Percentiles rank a stretch among this genome's conserved stretches.
Evolutionary conservation across 306 rosid species (phyloP).

Genomic region (Castanea crenata): DNA sequence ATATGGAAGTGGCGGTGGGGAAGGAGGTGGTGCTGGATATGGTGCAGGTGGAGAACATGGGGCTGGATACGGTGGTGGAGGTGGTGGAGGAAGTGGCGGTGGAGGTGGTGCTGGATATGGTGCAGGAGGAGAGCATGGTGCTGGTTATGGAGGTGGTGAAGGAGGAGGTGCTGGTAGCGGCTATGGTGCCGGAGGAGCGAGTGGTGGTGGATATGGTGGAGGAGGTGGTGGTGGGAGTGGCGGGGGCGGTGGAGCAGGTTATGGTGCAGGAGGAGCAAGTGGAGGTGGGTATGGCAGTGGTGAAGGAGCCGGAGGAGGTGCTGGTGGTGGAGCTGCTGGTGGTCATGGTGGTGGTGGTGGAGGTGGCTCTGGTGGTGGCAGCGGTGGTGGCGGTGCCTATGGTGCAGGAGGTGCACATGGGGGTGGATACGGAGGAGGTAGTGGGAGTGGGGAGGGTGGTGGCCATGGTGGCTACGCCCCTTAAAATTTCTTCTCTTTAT

Average conservation of each 20-base stretch:
- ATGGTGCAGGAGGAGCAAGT: constrained; percentile 34
- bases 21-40: constrained; percentile 23
- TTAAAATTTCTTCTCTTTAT: constrained; percentile 1
- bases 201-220: constrained; percentile 35
- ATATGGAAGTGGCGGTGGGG: constrained; percentile 31
- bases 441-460: constrained; percentile 31
- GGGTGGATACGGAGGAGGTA: constrained; percentile 34
- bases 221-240: constrained; percentile 34
- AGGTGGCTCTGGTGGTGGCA: constrained; percentile 31
- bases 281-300: constrained; percentile 53
- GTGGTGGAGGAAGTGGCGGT: constrained; percentile 28
- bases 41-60: neutral
- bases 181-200: constrained; percentile 32
- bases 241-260: constrained; percentile 26
- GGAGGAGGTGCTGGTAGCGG: constrained; percentile 23
- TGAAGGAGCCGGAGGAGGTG: constrained; percentile 33
- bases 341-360: constrained; percentile 26
- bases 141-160: constrained; percentile 29
- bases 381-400: constrained; percentile 19
- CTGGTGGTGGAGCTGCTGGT: constrained; percentile 31
- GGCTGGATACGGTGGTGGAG: constrained; percentile 25
- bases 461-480: constrained; percentile 52
- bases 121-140: constrained; percentile 16
- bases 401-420: constrained; percentile 23
- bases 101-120: constrained; percentile 5